Evolutionary conservation across 2,329 filamentous ascomycete genomes (phyloP), one percentile per base, ranked within the genome.

Genomic region (Ophioceras dolichostomum): DNA sequence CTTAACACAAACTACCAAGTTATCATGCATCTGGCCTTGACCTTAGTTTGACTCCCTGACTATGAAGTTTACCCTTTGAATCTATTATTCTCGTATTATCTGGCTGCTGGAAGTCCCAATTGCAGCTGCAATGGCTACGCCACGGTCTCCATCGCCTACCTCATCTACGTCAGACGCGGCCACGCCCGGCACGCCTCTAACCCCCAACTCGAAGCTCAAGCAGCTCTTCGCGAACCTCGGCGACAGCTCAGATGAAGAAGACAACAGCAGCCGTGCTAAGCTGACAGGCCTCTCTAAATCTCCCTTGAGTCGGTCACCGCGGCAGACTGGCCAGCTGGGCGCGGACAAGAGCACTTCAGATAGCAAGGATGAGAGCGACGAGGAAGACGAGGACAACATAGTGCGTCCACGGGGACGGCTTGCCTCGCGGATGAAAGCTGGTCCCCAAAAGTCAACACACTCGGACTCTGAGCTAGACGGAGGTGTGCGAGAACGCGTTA

Each of bases 391-490:
- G n/a, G 62, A 68, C 24, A 62, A 64, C 10, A 59, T 70, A 34
- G 56, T 68, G 3, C 61, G 64, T 32, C 80, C 80, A 1, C 68
- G 70, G 38, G 79, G 79, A 18, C 70, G 72, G 37, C 63, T 84
- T 46, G 79, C 79, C 10, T 68, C 79, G 13, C 67, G 74, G 36
- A 76, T 86, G 68, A 67, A 71, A 43, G 67, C 39, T 4, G 41
- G 34, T 10, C 53, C 30, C 29, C 32, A 39, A 8, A 33, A 40
- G 22, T 42, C 47, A 45, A 27, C 51, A 5, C 33, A n/a, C 10
- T 13, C 46, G 8, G 46, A 46, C 18, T 48, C 47, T 1, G 43
- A 48, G 19, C 40, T 43, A 10, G 44, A 51, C 2, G 55, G 55
- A 31, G 58, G 54, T 33, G 57, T 59, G 4, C 53, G 58, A 36